Evolutionary conservation across 2,329 filamentous ascomycete genomes (phyloP).

Genomic region (Thelonectria discophora): DNA sequence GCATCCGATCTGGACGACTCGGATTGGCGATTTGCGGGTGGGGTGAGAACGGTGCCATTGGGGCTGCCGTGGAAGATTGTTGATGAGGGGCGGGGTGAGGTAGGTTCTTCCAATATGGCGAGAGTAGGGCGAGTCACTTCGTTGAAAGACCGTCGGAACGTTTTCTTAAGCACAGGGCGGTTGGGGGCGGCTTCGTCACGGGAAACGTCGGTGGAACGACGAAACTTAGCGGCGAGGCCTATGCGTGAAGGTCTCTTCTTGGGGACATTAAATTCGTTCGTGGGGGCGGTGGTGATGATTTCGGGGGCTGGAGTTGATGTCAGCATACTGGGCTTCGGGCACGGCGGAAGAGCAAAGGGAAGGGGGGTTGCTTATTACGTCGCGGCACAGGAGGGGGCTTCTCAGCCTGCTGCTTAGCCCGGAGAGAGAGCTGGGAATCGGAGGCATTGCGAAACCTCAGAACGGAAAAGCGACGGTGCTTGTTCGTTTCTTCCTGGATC

Average conservation of each 20-base stretch:
- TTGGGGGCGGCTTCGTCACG: slow-evolving; percentile 41
- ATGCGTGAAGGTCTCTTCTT: slow-evolving; percentile 66
- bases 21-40: slow-evolving; percentile 56
- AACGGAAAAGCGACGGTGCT: slow-evolving; percentile 72
- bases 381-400: slow-evolving; percentile 66
- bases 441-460: slow-evolving; percentile 91
- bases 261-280: slow-evolving; percentile 65
- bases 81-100: slow-evolving; percentile 44
- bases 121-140: slow-evolving; percentile 46
- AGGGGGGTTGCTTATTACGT: slow-evolving; percentile 56
- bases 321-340: slow-evolving; percentile 26
- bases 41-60: slow-evolving; percentile 57
- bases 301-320: slow-evolving; percentile 60
- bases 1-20: slow-evolving; percentile 92
- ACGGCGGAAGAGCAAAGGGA: slow-evolving; percentile 14
- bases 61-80: slow-evolving; percentile 39
- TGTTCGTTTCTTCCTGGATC: slow-evolving; percentile 63
- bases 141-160: slow-evolving; percentile 56
- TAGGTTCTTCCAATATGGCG: slow-evolving; percentile 65
- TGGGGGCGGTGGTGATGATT: slow-evolving; percentile 94
- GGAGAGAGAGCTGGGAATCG: slow-evolving; percentile 84
- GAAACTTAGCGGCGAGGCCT: slow-evolving; percentile 61
- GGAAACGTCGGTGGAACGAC: slow-evolving; percentile 60
- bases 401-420: slow-evolving; percentile 74
- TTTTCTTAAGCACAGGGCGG: slow-evolving; percentile 30